phyloP scores from a whole-genome alignment of 306 rosid species.

The Medicago ruthenica region DNA sequence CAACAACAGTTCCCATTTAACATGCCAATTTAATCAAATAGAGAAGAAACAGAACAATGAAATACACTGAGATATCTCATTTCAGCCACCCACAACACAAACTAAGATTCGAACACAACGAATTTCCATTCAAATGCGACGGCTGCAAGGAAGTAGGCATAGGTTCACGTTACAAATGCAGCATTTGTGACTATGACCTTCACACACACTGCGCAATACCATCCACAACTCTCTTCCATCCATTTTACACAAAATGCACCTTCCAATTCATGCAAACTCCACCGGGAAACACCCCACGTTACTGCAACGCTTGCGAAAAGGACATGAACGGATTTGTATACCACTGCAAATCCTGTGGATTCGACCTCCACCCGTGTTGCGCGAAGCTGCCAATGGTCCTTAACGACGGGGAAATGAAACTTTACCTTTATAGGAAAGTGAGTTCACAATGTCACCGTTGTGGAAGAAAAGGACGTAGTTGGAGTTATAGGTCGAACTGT shows the following conservation, averaged over 20 bases:
- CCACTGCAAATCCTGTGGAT: constrained; percentile 83
- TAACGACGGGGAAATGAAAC: constrained; percentile 70
- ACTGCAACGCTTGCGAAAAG: constrained; percentile 93
- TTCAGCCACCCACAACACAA: constrained; percentile 87
- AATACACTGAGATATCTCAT: constrained; percentile 79
- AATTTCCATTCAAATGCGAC: constrained; percentile 88
- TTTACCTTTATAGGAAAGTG: constrained; percentile 69
- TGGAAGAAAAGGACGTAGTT: constrained; percentile 86
- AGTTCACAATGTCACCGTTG: constrained; percentile 75
- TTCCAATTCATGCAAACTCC: constrained; percentile 73
- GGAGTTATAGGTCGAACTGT: constrained; percentile 88
- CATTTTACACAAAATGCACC: constrained; percentile 81
- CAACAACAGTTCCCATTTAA: constrained; percentile 16
- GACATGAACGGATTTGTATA: constrained; percentile 76
- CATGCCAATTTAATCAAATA: background rate
- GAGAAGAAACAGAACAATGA: constrained; percentile 49
- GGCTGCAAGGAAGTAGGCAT: constrained; percentile 94
- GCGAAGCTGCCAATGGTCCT: constrained; percentile 88
- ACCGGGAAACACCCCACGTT: constrained; percentile 67
- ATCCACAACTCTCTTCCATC: constrained; percentile 61
- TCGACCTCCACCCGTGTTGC: constrained; percentile 93
- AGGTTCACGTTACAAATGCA: constrained; percentile 81
- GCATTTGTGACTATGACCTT: constrained; percentile 77
- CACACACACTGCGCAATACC: constrained; percentile 83
- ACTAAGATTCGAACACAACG: constrained; percentile 71